phyloP scores from a whole-genome alignment of 2,329 filamentous ascomycete genomes.

The Exophiala calicioides region DNA sequence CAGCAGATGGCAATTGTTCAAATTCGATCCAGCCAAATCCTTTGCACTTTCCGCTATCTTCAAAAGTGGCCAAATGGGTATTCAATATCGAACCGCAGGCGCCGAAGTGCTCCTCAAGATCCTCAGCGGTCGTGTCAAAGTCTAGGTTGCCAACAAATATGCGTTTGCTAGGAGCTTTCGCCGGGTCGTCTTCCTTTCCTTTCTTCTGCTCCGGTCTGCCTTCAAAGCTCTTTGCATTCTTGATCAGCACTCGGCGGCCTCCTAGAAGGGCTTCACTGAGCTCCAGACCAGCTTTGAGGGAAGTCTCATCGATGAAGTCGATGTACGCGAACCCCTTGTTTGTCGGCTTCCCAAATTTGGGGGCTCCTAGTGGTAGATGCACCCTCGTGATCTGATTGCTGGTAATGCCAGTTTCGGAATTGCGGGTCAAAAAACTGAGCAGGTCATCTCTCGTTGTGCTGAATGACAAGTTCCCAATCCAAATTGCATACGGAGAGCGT shows the following conservation, averaged over 20 bases:
- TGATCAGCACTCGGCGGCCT: conserved; percentile 84
- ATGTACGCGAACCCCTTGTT: conserved; percentile 98
- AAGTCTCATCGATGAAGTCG: conserved; percentile 72
- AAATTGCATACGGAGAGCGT: conserved; percentile 81
- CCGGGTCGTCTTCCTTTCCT: conserved; percentile 39
- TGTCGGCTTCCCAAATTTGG: conserved; percentile 56
- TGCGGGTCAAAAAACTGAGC: conserved; percentile 67
- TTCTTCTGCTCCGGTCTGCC: conserved; percentile 70
- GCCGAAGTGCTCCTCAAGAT: conserved; percentile 75
- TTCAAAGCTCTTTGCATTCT: conserved; percentile 85
- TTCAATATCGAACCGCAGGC: conserved; percentile 82
- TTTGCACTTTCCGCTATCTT: conserved; percentile 97
- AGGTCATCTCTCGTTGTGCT: conserved; percentile 72
- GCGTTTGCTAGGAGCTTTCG: conserved; percentile 70
- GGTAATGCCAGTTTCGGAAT: conserved; percentile 39
- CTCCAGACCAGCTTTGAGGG: conserved; percentile 74
- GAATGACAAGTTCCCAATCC: conserved; percentile 96
- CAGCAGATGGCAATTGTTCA: conserved; percentile 72
- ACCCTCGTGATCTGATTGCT: conserved; percentile 78
- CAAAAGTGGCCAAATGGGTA: conserved; percentile 89
- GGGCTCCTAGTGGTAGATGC: conserved; percentile 68
- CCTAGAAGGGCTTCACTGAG: conserved; percentile 80
- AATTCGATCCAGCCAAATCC: conserved; percentile 96
- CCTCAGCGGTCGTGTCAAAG: conserved; percentile 79
- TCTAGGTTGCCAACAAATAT: conserved; percentile 90